Base-by-base conservation (phyloP, 192 early-diverging fungal species). In the Spizellomyces punctatus region DNA sequence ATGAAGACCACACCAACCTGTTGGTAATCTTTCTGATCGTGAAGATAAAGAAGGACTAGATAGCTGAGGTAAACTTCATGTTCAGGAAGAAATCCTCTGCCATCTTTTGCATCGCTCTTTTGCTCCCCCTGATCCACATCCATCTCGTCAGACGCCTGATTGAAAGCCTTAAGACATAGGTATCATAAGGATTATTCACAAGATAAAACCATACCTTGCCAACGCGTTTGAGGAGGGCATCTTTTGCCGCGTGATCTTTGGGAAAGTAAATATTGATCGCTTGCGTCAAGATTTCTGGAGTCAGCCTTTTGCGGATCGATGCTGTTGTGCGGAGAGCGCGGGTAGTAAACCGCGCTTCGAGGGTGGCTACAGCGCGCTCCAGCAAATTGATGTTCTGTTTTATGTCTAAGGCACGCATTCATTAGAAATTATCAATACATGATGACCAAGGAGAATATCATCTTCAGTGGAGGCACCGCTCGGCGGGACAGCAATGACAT, bases 331-430 rank as follows among this genome's bases (percentile, higher is more conserved):
- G 87, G 52, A 99, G 73, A 16, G 92, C 97, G 52, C 97, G 90
- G 46, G 92, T 92, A 17, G 89, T 91, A 76, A 92, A 98, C 57
- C 96, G 91, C 44, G 90, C 75, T 76, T 99, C 97, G 56, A 93
- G 82, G 21, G 92, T 87, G 45, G 91, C 79, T 9, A 94, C 94
- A 58, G 91, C 91, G 60, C 89, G 81, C 76, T 95, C 92, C 64
- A 99, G 79, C 46, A 96, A 81, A n/a, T 74, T 67, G 75, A 95
- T 85, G 78, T 93, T 93, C 66, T 92, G 91, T 69, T 91, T 91
- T 64, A 96, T 85, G 79, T 99, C 96, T 96, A 56, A 14, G 47
- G 2, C 16, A 6, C n/a, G n/a, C 6, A 48, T 27, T n/a, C n/a
- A 12, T 4, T 10, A 68, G 22, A 17, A 47, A 50, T 65, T 43